A percentile compares a stretch with the other conserved stretches of the same genome.
Evolutionary conservation across 2,329 filamentous ascomycete species (phyloP).

Genomic region (Scortechinia acanthostroma): DNA sequence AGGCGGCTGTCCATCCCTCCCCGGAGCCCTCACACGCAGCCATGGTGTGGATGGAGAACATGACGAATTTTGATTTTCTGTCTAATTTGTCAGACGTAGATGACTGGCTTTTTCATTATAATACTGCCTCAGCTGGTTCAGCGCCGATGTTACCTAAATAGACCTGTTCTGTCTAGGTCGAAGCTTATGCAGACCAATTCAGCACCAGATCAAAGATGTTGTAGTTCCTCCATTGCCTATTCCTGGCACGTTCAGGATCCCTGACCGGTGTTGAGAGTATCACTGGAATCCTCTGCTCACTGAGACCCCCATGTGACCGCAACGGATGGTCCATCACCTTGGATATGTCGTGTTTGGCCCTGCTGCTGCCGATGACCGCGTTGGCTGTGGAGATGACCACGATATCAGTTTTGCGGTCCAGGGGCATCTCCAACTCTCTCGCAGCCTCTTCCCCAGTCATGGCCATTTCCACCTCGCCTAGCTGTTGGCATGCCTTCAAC

Average conservation of each 20-base stretch:
- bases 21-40: not conserved
- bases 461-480: slow-evolving; percentile 21
- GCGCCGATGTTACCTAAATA: no score
- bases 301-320: slow-evolving; percentile 29
- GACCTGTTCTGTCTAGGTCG: no score
- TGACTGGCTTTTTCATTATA: not conserved
- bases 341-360: slow-evolving; percentile 22
- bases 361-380: slow-evolving; percentile 23
- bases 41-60: not conserved
- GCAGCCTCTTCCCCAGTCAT: slow-evolving; percentile 20
- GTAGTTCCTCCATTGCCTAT: slow-evolving; percentile 23
- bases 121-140: no score
- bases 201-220: slow-evolving; percentile 26
- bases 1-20: not conserved
- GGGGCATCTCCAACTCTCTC: slow-evolving; percentile 21
- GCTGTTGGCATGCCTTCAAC: slow-evolving; percentile 13
- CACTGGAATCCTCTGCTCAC: slow-evolving; percentile 26
- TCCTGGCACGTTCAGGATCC: slow-evolving; percentile 3
- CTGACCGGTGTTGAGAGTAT: slow-evolving; percentile 17
- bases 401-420: slow-evolving; percentile 28
- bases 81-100: not conserved
- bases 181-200: no score
- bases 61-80: not conserved
- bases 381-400: slow-evolving; percentile 24
- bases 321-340: slow-evolving; percentile 20